Percentiles rank a stretch among this genome's conserved stretches.
Evolutionary conservation across 768 basidiomycete species (phyloP).

Genomic region (Serendipita sp.): DNA sequence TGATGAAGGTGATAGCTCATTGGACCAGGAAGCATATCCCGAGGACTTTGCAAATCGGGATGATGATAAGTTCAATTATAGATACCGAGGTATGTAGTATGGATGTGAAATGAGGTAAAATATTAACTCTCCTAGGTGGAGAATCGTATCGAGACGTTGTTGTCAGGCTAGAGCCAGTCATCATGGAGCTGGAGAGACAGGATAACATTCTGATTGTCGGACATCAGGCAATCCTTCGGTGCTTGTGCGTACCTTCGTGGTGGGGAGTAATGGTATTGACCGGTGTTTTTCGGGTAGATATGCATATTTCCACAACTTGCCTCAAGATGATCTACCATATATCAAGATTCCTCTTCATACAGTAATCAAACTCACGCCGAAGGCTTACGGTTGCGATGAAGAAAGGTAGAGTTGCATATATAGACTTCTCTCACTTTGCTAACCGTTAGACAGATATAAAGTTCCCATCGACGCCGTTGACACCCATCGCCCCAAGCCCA

Average conservation of each 20-base stretch:
- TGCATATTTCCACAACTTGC: conserved; percentile 87
- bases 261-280: not conserved
- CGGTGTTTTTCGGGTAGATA: conserved; percentile 37
- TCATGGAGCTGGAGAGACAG: conserved; percentile 97
- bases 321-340: conserved; percentile 89
- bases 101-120: not conserved
- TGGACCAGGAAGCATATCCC: conserved; percentile 67
- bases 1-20: not conserved
- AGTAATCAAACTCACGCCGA: conserved; percentile 94
- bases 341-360: conserved; percentile 96
- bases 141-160: conserved; percentile 98
- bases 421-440: not conserved
- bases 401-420: conserved; percentile 41
- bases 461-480: conserved; percentile 88
- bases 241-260: conserved; percentile 19
- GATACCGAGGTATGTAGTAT: conserved; percentile 54
- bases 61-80: conserved; percentile 99
- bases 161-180: conserved; percentile 86
- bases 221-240: conserved; percentile 82
- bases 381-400: conserved; percentile 97
- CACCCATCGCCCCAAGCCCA: conserved; percentile 62
- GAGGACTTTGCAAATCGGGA: conserved; percentile 97
- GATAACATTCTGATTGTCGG: conserved; percentile 95
- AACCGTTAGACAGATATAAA: conserved; percentile 40
- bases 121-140: conserved; percentile 31